These are phyloP conservation scores for Teratosphaeria destructans DNA, from an alignment of 2,329 filamentous ascomycete species.

Conservation along the genomic window DNA sequence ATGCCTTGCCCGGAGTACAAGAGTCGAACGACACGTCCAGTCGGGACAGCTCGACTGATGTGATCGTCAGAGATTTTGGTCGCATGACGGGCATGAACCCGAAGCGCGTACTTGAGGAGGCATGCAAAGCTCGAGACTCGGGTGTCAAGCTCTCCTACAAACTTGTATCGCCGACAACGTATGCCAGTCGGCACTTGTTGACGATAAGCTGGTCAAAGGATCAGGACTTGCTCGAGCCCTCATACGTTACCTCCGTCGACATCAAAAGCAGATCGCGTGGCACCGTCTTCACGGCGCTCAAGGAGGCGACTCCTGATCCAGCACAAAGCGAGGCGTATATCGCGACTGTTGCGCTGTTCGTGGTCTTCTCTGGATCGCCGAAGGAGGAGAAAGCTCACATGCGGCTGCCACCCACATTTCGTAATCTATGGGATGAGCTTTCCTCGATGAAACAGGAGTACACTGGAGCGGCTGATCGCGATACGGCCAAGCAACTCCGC, in stretches of 20 bases:
- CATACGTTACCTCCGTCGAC: slow-evolving; percentile 32
- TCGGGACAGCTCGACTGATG: slow-evolving; percentile 18
- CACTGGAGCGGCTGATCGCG: slow-evolving; percentile 60
- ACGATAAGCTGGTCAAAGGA: slow-evolving; percentile 69
- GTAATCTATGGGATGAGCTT: slow-evolving; percentile 77
- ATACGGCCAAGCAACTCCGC: slow-evolving; percentile 56
- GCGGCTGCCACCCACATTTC: slow-evolving; percentile 68
- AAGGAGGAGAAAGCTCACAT: slow-evolving; percentile 82
- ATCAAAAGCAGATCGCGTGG: slow-evolving; percentile 35
- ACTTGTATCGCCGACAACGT: slow-evolving; percentile 60
- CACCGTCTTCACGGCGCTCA: slow-evolving; percentile 61
- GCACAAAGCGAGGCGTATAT: slow-evolving; percentile 82
- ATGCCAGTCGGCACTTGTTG: slow-evolving; percentile 65
- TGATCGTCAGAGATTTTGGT: slow-evolving; percentile 71
- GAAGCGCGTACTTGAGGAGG: slow-evolving; percentile 68
- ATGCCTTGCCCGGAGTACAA: slow-evolving; percentile 24
- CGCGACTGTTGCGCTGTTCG: slow-evolving; percentile 71
- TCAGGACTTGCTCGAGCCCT: slow-evolving; percentile 43
- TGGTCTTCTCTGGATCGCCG: slow-evolving; percentile 62
- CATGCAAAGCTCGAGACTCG: slow-evolving; percentile 73
- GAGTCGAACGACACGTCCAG: slow-evolving; percentile 3
- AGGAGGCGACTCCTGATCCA: slow-evolving; percentile 60
- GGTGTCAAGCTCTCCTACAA: slow-evolving; percentile 57
- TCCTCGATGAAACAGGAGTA: slow-evolving; percentile 58
- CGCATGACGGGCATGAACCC: slow-evolving; percentile 70